These are phyloP conservation scores for Saccharomyces jurei DNA, from an alignment of 805 yeast species.

Conservation along the genomic window DNA sequence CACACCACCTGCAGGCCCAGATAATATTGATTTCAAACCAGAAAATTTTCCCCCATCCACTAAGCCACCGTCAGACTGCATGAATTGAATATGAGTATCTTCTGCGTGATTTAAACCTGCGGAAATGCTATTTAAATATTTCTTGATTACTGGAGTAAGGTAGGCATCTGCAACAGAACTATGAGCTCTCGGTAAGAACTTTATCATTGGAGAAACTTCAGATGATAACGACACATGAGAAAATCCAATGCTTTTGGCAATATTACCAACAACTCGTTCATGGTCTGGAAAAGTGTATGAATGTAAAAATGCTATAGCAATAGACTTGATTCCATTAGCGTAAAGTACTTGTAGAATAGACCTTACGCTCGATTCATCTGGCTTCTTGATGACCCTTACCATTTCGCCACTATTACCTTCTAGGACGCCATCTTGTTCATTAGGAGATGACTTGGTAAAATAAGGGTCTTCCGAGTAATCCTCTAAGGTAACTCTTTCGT, in stretches of 20 bases:
- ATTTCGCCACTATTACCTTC: conserved; percentile 63
- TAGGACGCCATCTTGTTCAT: conserved; percentile 29
- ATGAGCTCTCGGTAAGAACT: conserved; percentile 64
- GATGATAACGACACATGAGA: conserved; percentile 59
- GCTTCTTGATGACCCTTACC: conserved; percentile 46
- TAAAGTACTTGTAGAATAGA: conserved; percentile 38
- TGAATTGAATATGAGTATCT: conserved; percentile 56
- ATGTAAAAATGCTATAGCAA: conserved; percentile 67
- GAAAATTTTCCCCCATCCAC: conserved; percentile 78
- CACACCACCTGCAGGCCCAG: conserved; percentile 98
- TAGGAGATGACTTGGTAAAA: conserved; percentile 18
- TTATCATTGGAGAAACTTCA: conserved; percentile 70
- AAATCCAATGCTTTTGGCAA: conserved; percentile 64
- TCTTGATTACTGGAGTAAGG: conserved; percentile 67
- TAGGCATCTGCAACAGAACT: conserved; percentile 79
- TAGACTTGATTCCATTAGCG: conserved; percentile 52
- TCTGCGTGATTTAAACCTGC: conserved; percentile 49
- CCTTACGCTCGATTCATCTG: conserved; percentile 39
- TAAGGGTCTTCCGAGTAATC: conserved; percentile 70
- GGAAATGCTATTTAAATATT: conserved; percentile 54
- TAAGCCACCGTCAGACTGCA: conserved; percentile 96
- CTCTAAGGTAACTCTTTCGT: conserved; percentile 83
- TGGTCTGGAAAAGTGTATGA: conserved; percentile 68
- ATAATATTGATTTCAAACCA: conserved; percentile 78
- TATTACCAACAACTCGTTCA: conserved; percentile 48